These are phyloP conservation scores for Lichtheimia ornata DNA, from an alignment of 371 early-diverging fungal genomes.

Conservation along the genomic window DNA sequence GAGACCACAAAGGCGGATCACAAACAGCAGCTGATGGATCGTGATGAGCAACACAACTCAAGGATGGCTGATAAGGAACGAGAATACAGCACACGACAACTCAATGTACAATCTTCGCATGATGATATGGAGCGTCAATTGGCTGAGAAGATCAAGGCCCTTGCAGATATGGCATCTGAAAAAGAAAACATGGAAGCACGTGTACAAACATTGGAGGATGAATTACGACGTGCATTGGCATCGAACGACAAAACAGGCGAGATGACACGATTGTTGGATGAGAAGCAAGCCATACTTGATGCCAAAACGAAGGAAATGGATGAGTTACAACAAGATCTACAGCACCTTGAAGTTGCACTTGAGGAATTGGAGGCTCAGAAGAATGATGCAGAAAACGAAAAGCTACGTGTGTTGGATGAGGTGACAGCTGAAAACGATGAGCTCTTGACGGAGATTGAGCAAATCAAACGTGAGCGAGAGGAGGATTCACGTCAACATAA, in stretches of 20 bases:
- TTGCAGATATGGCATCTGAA: not conserved
- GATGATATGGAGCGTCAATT: not conserved
- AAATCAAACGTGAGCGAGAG: not conserved
- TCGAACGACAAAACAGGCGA: not conserved
- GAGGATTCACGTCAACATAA: not conserved
- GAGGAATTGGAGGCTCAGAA: conserved; percentile 13
- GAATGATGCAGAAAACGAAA: conserved; percentile 11
- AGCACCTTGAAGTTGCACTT: conserved; percentile 5
- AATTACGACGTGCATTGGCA: not conserved
- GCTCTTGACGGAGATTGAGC: not conserved
- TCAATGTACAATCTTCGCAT: not conserved
- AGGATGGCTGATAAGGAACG: too few species aligned
- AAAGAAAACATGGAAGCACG: not conserved
- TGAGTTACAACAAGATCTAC: conserved; percentile 13
- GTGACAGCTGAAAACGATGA: conserved; percentile 21
- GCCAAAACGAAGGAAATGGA: conserved; percentile 2
- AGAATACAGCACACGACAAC: too few species aligned
- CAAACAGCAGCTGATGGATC: not conserved
- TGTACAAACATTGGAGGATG: not conserved
- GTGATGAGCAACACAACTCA: not conserved
- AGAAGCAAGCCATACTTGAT: not conserved
- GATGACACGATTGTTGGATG: not conserved
- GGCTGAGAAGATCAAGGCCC: not conserved
- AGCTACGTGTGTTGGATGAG: conserved; percentile 13
- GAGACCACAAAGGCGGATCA: not conserved